Conservation (phyloP, 495 filamentous ascomycete species). For the Daldinia grandis region DNA sequence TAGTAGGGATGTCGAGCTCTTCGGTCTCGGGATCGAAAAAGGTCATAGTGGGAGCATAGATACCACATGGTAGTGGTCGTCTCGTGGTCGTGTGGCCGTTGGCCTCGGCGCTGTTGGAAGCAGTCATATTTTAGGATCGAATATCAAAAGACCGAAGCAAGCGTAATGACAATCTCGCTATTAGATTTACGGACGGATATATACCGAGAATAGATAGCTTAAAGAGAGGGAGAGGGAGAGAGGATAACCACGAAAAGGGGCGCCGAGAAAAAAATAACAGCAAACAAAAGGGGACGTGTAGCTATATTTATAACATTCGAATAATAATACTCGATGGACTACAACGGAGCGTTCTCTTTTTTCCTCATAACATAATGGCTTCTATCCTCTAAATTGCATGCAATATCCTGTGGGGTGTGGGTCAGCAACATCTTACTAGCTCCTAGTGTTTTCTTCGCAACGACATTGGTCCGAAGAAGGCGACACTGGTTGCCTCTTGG, state of each 20-base stretch:
- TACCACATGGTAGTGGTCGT: constrained; percentile 79
- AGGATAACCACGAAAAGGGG: constrained; percentile 30
- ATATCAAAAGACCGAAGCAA: constrained; percentile 11
- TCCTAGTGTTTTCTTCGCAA: constrained; percentile 44
- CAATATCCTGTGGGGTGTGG: constrained; percentile 36
- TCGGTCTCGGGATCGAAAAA: constrained; percentile 86
- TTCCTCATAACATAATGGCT: constrained; percentile 50
- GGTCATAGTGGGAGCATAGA: constrained; percentile 90
- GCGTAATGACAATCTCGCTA: constrained; percentile 18
- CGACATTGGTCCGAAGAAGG: constrained; percentile 51
- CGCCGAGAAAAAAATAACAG: constrained; percentile 20
- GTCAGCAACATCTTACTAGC: constrained; percentile 37
- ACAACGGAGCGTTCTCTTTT: constrained; percentile 17
- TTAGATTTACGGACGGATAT: constrained; percentile 26
- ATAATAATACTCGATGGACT: constrained; percentile 17
- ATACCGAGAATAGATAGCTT: constrained; percentile 30
- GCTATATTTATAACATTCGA: constrained; percentile 38
- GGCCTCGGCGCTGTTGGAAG: constrained; percentile 46
- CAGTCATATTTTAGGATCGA: constrained; percentile 45
- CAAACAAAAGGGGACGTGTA: constrained; percentile 25
- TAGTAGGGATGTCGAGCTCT: constrained; percentile 79
- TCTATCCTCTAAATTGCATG: constrained; percentile 29
- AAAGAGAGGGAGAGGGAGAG: constrained; percentile 15
- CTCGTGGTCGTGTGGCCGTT: constrained; percentile 54
- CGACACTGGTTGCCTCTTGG: constrained; percentile 31